A percentile compares a stretch with the other conserved stretches of the same genome.
These are phyloP conservation scores for Odontarrhena argentea DNA, from an alignment of 345 rosid genomes.

Conservation along the genomic window DNA sequence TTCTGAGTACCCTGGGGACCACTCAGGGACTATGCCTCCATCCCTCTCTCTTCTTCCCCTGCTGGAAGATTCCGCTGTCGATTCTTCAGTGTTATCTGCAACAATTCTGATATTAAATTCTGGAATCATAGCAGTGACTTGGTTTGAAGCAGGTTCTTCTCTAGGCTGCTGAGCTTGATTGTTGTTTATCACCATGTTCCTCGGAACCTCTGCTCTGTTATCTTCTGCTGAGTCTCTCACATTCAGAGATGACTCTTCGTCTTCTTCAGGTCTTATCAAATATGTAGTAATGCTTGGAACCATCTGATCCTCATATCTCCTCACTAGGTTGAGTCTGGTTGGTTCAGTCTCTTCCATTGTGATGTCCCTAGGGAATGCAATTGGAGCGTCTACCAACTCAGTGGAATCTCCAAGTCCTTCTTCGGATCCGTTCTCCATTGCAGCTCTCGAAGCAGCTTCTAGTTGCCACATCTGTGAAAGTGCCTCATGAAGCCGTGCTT, in stretches of 20 bases:
- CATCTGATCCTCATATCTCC: constrained; percentile 92
- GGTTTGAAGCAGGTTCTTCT: constrained; percentile 49
- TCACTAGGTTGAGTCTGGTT: constrained; percentile 54
- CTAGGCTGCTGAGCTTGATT: constrained; percentile 57
- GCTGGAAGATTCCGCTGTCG: constrained; percentile 89
- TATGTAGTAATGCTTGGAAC: constrained; percentile 93
- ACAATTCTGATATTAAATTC: constrained; percentile 50
- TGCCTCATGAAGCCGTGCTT: constrained; percentile 77
- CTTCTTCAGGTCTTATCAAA: constrained; percentile 71
- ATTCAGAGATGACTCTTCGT: constrained; percentile 67
- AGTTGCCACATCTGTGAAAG: constrained; percentile 91
- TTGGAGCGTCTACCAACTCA: constrained; percentile 55
- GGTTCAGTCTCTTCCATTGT: constrained; percentile 65
- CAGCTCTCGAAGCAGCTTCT: constrained; percentile 95
- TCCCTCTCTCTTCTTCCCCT: constrained; percentile 80
- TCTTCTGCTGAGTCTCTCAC: constrained; percentile 55
- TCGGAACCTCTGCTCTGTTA: constrained; percentile 89
- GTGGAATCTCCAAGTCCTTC: constrained; percentile 98
- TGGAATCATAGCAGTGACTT: constrained; percentile 43
- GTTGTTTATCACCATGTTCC: constrained; percentile 48
- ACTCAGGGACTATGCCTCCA: constrained; percentile 92
- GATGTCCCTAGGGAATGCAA: constrained; percentile 76
- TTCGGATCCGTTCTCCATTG: constrained; percentile 88
- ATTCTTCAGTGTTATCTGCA: constrained; percentile 67
- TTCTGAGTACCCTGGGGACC: constrained; percentile 90